Evolutionary conservation across 2,329 filamentous ascomycete genomes (phyloP).

Genomic region (Diaporthe aspalathi): DNA sequence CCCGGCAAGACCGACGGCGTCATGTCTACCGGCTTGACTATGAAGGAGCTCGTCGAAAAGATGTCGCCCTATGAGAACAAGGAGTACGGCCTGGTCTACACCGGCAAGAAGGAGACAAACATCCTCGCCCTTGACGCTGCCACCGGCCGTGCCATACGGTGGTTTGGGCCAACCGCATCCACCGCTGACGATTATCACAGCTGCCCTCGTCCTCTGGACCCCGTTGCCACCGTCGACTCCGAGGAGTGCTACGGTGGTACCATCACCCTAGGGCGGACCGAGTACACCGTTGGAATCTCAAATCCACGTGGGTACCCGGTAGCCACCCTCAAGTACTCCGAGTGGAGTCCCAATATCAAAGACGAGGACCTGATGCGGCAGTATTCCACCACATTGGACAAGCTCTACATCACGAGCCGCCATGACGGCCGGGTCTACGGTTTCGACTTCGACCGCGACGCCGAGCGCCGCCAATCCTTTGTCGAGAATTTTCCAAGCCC

Average conservation of each 20-base stretch:
- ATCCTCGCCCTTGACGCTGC: constrained; percentile 90
- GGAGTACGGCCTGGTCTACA: constrained; percentile 85
- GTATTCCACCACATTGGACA: constrained; percentile 83
- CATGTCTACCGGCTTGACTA: constrained; percentile 75
- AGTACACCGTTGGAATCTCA: constrained; percentile 90
- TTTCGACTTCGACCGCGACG: constrained; percentile 73
- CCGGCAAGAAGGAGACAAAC: constrained; percentile 89
- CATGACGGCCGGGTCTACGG: constrained; percentile 88
- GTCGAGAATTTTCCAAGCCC: constrained; percentile 78
- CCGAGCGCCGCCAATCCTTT: constrained; percentile 69
- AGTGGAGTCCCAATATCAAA: constrained; percentile 93
- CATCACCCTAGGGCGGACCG: constrained; percentile 84
- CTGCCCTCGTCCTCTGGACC: constrained; percentile 76
- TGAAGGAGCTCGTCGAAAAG: constrained; percentile 89
- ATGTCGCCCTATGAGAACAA: constrained; percentile 80
- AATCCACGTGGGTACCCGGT: constrained; percentile 79
- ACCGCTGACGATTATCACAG: constrained; percentile 78
- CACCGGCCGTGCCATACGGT: constrained; percentile 84
- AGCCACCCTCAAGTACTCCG: constrained; percentile 90
- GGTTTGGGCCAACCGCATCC: constrained; percentile 80
- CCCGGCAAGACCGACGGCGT: constrained; percentile 72
- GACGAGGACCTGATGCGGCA: constrained; percentile 89
- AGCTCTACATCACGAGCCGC: constrained; percentile 87
- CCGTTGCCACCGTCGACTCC: constrained; percentile 74
- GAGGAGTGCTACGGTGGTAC: constrained; percentile 86